A percentile compares a stretch with the other conserved stretches of the same genome.
These are phyloP conservation scores for Brassica cretica DNA, from an alignment of 345 rosid species.

Conservation along the genomic window DNA sequence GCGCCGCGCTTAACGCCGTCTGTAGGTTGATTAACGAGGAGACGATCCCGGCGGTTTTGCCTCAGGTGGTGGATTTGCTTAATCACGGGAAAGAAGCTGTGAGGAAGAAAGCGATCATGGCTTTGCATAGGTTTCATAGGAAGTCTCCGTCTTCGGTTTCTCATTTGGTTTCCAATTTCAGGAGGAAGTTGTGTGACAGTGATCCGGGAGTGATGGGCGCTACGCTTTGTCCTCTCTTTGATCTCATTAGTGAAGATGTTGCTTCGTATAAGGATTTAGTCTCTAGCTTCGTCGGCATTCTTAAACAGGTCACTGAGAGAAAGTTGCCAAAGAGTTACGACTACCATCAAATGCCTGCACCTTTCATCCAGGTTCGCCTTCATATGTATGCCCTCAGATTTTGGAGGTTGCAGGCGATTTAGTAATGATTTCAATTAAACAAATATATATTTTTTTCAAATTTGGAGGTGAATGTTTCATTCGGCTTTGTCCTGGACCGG, in stretches of 20 bases:
- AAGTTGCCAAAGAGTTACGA: constrained; percentile 91
- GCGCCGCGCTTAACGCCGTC: constrained; percentile 86
- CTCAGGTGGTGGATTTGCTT: constrained; percentile 83
- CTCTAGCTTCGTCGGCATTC: constrained; percentile 86
- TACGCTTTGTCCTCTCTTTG: constrained; percentile 90
- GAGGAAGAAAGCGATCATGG: constrained; percentile 98
- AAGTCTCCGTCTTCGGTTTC: constrained; percentile 92
- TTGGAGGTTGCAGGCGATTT: no score
- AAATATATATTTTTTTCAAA: no score
- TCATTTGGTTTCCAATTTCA: constrained; percentile 82
- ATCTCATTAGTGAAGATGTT: constrained; percentile 70
- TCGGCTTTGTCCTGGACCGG: no score
- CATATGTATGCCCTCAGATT: no score
- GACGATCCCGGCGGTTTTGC: constrained; percentile 95
- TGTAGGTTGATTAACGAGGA: constrained; percentile 94
- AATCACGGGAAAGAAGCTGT: constrained; percentile 89
- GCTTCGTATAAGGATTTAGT: constrained; percentile 84
- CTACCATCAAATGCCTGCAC: constrained; percentile 99
- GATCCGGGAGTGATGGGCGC: constrained; percentile 99
- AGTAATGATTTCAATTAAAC: no score
- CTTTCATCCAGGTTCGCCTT: constrained; percentile 82
- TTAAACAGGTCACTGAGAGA: constrained; percentile 89
- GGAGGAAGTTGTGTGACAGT: constrained; percentile 89
- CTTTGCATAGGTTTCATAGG: constrained; percentile 81
- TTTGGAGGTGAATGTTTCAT: no score